Evolutionary conservation across 2,329 filamentous ascomycete genomes (phyloP), one percentile per base, ranked within the genome.

Genomic region (Sclerotinia subarctica): DNA sequence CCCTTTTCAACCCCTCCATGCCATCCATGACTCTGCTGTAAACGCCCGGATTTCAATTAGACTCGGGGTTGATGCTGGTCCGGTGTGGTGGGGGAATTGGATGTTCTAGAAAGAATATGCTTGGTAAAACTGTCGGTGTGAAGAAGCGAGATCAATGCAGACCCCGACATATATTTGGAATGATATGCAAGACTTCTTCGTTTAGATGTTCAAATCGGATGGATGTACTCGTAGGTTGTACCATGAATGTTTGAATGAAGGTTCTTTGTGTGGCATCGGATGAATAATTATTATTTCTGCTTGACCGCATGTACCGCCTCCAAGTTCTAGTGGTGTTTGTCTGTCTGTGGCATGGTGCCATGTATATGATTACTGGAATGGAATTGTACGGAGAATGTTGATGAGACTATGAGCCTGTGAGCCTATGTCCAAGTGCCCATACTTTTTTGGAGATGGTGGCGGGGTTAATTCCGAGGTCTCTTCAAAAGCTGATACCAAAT

Each of bases 51-150:
- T 49, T 19, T 38, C 29, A 35, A 35, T 49, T 32, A 32, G 44
- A 49, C 44, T 62, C 58, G 58, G 58, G 58, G 44, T 62, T 62
- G 58, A 62, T 62, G 58, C 58, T 49, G 58, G 58, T 49, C 13
- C 8, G 21, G 44, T 62, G 29, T 62, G 58, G 58, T 62, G 44
- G 58, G 58, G 58, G 58, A 62, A 49, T 32, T 38, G 29, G n/a
- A 24, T 17, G 21, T 62, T 62, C 44, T 49, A 62, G 57, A 60
- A 60, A 60, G 58, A 62, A 62, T 62, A 32, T 17, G 57, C 57
- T 17, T 47, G 26, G 44, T 32, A 49, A 60, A 60, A 60, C 58
- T 24, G 58, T 51, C 58, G 58, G 58, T 62, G 58, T 57, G 53
- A 62, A 51, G 57, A 62, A 29, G 46, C 29, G 44, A 49, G 44